phyloP scores from a whole-genome alignment of 2,329 filamentous ascomycete species.

The Cercospora zeae-maydis region DNA sequence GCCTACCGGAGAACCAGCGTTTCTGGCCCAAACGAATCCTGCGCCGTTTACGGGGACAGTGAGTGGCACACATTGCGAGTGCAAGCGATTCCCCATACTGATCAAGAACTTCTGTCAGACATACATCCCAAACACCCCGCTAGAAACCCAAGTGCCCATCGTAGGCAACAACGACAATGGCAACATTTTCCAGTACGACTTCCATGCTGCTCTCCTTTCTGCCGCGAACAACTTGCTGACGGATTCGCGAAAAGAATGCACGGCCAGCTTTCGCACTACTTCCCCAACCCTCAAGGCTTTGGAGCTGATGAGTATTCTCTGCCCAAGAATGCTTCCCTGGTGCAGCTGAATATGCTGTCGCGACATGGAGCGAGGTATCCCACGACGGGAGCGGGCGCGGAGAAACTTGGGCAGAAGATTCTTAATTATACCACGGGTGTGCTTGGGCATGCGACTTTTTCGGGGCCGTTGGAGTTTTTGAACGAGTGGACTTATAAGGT shows the following conservation, averaged over 20 bases:
- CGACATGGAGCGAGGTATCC: conserved; percentile 73
- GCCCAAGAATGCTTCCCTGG: conserved; percentile 63
- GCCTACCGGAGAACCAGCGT: conserved; percentile 65
- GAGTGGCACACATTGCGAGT: neutral
- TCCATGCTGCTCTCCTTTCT: neutral
- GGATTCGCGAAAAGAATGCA: conserved; percentile 53
- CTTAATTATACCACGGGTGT: conserved; percentile 47
- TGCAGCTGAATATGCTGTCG: conserved; percentile 69
- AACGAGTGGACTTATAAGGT: conserved; percentile 61
- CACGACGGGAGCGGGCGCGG: conserved; percentile 56
- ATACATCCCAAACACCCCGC: conserved; percentile 65
- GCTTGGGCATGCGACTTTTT: conserved; percentile 46
- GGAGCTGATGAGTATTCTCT: conserved; percentile 69
- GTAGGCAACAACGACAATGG: conserved; percentile 53
- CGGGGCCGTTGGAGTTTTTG: conserved; percentile 61
- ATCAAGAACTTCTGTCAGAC: conserved; percentile 34
- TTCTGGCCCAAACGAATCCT: conserved; percentile 67
- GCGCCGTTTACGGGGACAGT: conserved; percentile 56
- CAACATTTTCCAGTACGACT: conserved; percentile 60
- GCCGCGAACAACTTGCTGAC: no score
- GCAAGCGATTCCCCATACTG: neutral
- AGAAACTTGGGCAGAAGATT: conserved; percentile 56
- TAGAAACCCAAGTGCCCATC: conserved; percentile 69
- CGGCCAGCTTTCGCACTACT: conserved; percentile 67
- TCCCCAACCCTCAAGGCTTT: conserved; percentile 64